Base-by-base conservation (phyloP, 169 alveolate species). In the Plasmodium vivax region DNA sequence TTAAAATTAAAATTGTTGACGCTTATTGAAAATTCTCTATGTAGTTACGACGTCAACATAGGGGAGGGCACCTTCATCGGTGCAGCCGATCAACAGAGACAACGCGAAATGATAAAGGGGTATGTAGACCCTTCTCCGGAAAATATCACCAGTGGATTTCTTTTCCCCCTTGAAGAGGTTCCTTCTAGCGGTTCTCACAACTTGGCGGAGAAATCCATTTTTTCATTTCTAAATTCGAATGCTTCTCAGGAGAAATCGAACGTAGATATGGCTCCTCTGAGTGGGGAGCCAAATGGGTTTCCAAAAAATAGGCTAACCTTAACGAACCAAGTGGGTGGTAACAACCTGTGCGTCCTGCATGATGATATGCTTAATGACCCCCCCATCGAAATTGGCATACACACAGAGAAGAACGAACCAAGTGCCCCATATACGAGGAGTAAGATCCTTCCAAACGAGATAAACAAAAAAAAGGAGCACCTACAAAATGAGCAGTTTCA, bases 21-120 rank as follows among this genome's bases (percentile, higher is more conserved):
- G 0, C 93, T 87, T 87, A 38, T 75, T 32, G 93, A 77, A 54
- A 87, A 87, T 27, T 38, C 85, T 10, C 38, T 87, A 27, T 87
- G 87, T 27, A 77, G 51, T 87, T 87, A 87, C 45, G 82, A 56
- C 23, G 38, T 87, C 58, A 81, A 8, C 54, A 4, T 81, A 10
- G 72, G 68, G 54, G 45, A 81, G 3, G 58, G 38, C 9, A 68
- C 77, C 14, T 27, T 68, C n/a, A 68, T 68, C 43, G 27, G 38
- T 36, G 19, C 38, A 16, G 8, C 19, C 27, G 27, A 82, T 36
- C 36, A 56, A 82, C 38, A 82, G 9, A 58, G 36, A 54, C 38
- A 54, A 30, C 41, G 19, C 10, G 90, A 51, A 58, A 16, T 14
- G 5, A 43, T n/a, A 82, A 82, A 58, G 54, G 90, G 32, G 5